Evolutionary conservation across 169 alveolate species (phyloP), one percentile per base, ranked within the genome.

Genomic region (Plasmodium inui): DNA sequence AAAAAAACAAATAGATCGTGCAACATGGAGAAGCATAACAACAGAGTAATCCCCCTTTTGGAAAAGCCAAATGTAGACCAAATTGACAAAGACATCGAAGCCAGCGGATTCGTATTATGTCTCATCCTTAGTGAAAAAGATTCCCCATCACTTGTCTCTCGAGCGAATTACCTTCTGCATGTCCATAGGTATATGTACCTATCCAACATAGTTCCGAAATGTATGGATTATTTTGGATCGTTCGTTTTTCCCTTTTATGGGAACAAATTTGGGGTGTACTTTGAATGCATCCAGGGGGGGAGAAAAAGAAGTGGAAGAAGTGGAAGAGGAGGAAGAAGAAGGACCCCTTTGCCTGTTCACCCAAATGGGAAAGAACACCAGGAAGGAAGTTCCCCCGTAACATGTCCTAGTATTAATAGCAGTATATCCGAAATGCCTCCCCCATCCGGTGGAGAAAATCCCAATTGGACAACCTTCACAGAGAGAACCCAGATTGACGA

Each of bases 111-210:
- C 39, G 94, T 89, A 5, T 34, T 89, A 78, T 89, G 94, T 8
- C 17, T 89, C 30, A 79, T 73, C 10, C 82, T 89, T 17, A 89
- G 19, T 57, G 91, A 89, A 14, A 89, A 80, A 39, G 94, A 78
- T 44, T 30, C 94, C 32, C 57, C 26, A 41, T 89, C 90, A 22
- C 83, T 89, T 30, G 17, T 80, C 12, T 41, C 90, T 30, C 94
- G 91, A 14, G 79, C 91, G n/a, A 28, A 78, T 89, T 89, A 89
- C 82, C 82, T 67, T 55, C 12, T 89, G 72, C 44, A 80, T 67
- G 94, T 55, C 72, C 88, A 89, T 9, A 89, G 94, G 70, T 89
- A 89, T 32, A 89, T 89, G 94, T 89, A 89, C 74, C 73, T 89
- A 41, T 53, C 84, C 17, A 89, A 89, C 46, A 89, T 89, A 2